Conservation (phyloP, 1,284 basidiomycete genomes). For the Cutaneotrichosporon cyanovorans region DNA sequence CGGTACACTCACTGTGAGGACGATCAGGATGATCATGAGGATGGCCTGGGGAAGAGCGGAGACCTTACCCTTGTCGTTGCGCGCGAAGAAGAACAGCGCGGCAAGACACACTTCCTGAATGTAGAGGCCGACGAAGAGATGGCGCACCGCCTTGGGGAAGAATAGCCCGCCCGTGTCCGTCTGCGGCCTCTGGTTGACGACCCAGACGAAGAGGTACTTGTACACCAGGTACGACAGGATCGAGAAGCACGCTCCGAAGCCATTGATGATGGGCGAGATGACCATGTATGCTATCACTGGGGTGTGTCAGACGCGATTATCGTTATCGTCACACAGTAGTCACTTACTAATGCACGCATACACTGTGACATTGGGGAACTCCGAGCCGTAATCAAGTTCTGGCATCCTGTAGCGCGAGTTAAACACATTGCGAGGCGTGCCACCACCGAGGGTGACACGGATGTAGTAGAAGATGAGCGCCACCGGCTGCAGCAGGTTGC, state of each 20-base stretch:
- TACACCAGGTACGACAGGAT: slow-evolving; percentile 74
- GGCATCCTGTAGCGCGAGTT: slow-evolving; percentile 42
- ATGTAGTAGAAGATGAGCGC: slow-evolving; percentile 61
- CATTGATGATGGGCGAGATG: slow-evolving; percentile 90
- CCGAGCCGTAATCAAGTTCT: slow-evolving; percentile 63
- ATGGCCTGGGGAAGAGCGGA: slow-evolving; percentile 64
- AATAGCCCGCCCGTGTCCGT: slow-evolving; percentile 88
- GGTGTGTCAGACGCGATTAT: slow-evolving; percentile 19
- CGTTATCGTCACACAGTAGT: not conserved
- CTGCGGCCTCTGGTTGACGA: slow-evolving; percentile 61
- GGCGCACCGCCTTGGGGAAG: slow-evolving; percentile 89
- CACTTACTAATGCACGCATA: slow-evolving; percentile 67
- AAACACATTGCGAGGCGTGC: slow-evolving; percentile 48
- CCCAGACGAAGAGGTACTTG: slow-evolving; percentile 81
- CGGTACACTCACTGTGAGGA: slow-evolving; percentile 57
- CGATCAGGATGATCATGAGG: slow-evolving; percentile 74
- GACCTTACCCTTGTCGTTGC: slow-evolving; percentile 51
- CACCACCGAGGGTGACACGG: slow-evolving; percentile 52
- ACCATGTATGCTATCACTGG: slow-evolving; percentile 68
- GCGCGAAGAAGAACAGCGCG: slow-evolving; percentile 80
- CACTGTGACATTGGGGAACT: slow-evolving; percentile 63
- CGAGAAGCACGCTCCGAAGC: slow-evolving; percentile 75
- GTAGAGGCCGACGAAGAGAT: slow-evolving; percentile 89
- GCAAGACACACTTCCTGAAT: slow-evolving; percentile 70
- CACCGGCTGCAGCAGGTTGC: slow-evolving; percentile 55